Base-by-base conservation (phyloP, 2,329 filamentous ascomycete species). In the Passalora sequoiae region DNA sequence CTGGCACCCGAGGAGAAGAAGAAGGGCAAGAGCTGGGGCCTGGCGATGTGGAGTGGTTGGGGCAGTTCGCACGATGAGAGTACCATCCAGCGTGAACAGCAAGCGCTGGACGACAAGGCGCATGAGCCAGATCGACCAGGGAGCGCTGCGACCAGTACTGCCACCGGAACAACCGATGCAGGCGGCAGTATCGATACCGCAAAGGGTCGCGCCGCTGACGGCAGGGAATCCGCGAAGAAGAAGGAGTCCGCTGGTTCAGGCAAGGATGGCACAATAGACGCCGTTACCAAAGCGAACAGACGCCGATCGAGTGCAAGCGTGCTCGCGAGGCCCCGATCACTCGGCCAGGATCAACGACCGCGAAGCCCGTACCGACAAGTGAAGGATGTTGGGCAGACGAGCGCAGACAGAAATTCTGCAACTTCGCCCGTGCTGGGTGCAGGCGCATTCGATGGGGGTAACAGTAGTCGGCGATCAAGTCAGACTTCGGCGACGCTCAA, bases 1-100 rank as follows among this genome's bases (percentile, higher is more conserved):
- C 38, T 52, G 19, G 56, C 49, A 21, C 51, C 57, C 4, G 59
- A 56, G 40, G 52, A 60, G 43, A 61, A 61, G 51, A 61, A 60
- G 50, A 52, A 53, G 33, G 50, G 53, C 40, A 89, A 85, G 45
- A 57, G 51, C 52, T 78, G 84, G 66, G 86, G 84, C 6, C 71
- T 96, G 63, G 79, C 82, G 2, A 69, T 96, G 52, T 97, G 91
- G 91, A 85, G 81, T 38, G 72, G 83, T 1, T 94, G 89, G 85
- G 89, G 87, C 10, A 89, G 84, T 33, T 94, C 86, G 61, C 88
- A 96, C 60, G 92, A 97, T 60, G 78, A 91, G 63, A 74, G 74
- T 49, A 85, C 84, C 0, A 74, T 94, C n/a, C 69, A 72, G 35
- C 69, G 78, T 3, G 78, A 82, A 60, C 63, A 75, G 40, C 72